Evolutionary conservation across 2,329 filamentous ascomycete genomes (phyloP).

Genomic region (Paecilomyces dactylethromorphus): DNA sequence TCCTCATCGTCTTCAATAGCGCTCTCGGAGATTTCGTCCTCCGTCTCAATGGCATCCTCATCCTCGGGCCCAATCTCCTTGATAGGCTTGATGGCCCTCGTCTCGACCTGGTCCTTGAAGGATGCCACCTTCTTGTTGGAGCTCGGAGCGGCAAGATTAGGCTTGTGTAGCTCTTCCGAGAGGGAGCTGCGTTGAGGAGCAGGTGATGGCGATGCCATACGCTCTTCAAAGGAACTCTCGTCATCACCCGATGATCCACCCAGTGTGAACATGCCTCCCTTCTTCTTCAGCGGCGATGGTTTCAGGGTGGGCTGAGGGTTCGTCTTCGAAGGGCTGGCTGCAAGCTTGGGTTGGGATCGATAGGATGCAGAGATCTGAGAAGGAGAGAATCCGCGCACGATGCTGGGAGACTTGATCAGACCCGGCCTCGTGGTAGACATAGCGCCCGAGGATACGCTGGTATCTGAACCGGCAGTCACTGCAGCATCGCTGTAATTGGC

Average conservation of each 20-base stretch:
- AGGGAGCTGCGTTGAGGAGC: constrained; percentile 48
- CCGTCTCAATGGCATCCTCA: constrained; percentile 54
- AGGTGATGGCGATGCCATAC: constrained; percentile 48
- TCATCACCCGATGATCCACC: constrained; percentile 85
- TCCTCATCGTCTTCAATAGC: constrained; percentile 68
- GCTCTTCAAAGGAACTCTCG: constrained; percentile 64
- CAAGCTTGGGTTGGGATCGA: constrained; percentile 53
- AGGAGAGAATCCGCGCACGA: constrained; percentile 82
- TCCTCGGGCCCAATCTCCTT: constrained; percentile 48
- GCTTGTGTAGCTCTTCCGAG: constrained; percentile 46
- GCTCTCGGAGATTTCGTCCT: constrained; percentile 70
- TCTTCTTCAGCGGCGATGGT: constrained; percentile 52
- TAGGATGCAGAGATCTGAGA: constrained; percentile 65
- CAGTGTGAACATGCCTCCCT: constrained; percentile 61
- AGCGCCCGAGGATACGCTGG: constrained; percentile 52
- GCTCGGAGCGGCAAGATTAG: constrained; percentile 19
- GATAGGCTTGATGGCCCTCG: constrained; percentile 60
- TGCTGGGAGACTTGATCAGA: constrained; percentile 55
- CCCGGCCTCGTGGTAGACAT: constrained; percentile 35
- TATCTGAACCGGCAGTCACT: constrained; percentile 48
- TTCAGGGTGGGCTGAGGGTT: constrained; percentile 53
- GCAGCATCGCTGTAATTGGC: constrained; percentile 40
- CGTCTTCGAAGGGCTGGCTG: constrained; percentile 45
- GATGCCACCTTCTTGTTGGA: constrained; percentile 69
- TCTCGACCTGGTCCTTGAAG: constrained; percentile 69